Conservation (phyloP, 352 stramenopile species). For the Phytophthora kernoviae region DNA sequence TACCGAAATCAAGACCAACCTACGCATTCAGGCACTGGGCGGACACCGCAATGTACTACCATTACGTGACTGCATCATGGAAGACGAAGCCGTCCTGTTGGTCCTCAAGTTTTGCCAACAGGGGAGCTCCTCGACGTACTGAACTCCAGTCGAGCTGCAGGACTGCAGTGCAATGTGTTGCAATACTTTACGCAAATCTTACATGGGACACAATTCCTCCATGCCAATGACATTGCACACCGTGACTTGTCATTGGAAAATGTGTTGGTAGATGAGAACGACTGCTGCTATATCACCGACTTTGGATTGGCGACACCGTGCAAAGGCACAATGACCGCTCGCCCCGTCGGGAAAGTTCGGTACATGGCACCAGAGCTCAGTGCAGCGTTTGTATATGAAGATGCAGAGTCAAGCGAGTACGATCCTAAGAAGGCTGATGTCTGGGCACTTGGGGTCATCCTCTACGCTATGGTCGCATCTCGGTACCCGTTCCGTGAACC, state of each 20-base stretch:
- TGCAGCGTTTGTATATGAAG: constrained; percentile 28
- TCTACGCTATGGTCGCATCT: constrained; percentile 73
- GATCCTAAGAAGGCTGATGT: constrained; percentile 70
- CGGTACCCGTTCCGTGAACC: constrained; percentile 71
- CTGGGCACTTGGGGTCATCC: constrained; percentile 84
- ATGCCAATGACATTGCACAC: constrained; percentile 77
- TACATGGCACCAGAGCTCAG: constrained; percentile 84
- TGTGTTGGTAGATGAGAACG: constrained; percentile 67
- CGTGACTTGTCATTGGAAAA: constrained; percentile 86
- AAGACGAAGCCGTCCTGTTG: constrained; percentile 65
- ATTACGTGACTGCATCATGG: constrained; percentile 67
- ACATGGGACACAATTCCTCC: constrained; percentile 68
- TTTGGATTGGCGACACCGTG: constrained; percentile 71
- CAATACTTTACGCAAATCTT: constrained; percentile 77
- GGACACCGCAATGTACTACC: constrained; percentile 75
- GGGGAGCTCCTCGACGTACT: constrained; percentile 81
- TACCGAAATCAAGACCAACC: constrained; percentile 71
- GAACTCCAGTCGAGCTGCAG: constrained; percentile 45
- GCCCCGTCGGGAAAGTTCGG: constrained; percentile 71
- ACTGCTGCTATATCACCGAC: constrained; percentile 80
- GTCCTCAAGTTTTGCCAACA: constrained; percentile 70
- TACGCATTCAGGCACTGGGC: constrained; percentile 59
- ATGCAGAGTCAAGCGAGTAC: constrained; percentile 37
- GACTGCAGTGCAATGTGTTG: constrained; percentile 35
- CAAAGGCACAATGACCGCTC: constrained; percentile 26